Evolutionary conservation across 116 monocot species (phyloP).

Genomic region (Dioscorea cayenensis): DNA sequence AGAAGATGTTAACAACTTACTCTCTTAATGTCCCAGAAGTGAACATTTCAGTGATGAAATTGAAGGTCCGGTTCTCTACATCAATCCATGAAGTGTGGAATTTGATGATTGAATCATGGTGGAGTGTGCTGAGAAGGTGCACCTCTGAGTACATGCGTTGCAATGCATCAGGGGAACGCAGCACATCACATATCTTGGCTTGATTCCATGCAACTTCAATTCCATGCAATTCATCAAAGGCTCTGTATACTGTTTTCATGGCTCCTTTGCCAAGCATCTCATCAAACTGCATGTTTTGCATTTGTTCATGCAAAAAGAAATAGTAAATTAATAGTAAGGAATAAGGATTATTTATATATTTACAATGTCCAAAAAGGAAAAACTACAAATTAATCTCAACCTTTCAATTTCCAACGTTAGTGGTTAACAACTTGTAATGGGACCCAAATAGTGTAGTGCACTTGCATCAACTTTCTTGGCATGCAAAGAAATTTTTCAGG

Average conservation of each 20-base stretch:
- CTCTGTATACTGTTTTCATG: slow-evolving; percentile 95
- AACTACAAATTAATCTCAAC: no score
- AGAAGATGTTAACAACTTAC: slow-evolving; percentile 17
- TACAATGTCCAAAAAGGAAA: no score
- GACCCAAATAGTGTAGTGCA: no score
- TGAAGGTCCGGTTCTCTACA: slow-evolving; percentile 59
- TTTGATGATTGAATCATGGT: slow-evolving; percentile 70
- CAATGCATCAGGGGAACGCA: slow-evolving; percentile 69
- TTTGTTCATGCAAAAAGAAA: background rate
- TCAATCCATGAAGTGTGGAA: slow-evolving; percentile 85
- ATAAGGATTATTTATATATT: no score
- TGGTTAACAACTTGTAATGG: no score
- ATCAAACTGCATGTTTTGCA: slow-evolving; percentile 51
- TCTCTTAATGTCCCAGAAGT: slow-evolving; percentile 94
- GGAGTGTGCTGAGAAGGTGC: slow-evolving; percentile 72
- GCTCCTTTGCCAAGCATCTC: slow-evolving; percentile 89
- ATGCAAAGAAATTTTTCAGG: no score
- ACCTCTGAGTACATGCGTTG: slow-evolving; percentile 94
- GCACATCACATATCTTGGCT: slow-evolving; percentile 60
- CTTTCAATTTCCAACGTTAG: no score
- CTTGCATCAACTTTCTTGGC: no score
- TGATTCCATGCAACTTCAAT: slow-evolving; percentile 97
- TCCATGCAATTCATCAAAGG: slow-evolving; percentile 83
- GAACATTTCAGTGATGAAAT: slow-evolving; percentile 99
- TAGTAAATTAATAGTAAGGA: no score